These are phyloP conservation scores for Trichophyton benhamiae DNA, from an alignment of 2,329 filamentous ascomycete genomes.

Conservation along the genomic window DNA sequence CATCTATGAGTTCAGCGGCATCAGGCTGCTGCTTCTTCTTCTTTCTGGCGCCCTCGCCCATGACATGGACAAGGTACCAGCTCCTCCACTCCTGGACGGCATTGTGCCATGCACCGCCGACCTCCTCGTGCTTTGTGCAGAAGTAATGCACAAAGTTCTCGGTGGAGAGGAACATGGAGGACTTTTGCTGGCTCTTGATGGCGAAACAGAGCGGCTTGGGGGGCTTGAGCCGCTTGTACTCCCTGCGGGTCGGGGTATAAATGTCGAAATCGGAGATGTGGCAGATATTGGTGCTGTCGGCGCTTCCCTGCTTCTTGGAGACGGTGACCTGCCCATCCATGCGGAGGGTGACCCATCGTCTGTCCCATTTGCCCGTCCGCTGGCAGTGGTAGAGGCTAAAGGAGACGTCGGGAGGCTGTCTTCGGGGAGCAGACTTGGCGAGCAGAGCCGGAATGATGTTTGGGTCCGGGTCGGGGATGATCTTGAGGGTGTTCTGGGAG, in stretches of 20 bases:
- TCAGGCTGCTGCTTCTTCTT: conserved; percentile 17
- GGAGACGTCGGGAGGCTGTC: conserved; percentile 53
- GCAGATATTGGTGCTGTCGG: conserved; percentile 59
- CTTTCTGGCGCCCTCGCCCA: conserved; percentile 43
- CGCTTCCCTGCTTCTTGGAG: conserved; percentile 55
- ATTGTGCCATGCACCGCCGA: conserved; percentile 58
- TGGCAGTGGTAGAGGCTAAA: conserved; percentile 71
- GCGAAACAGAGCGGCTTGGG: conserved; percentile 79
- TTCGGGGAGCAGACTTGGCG: conserved; percentile 48
- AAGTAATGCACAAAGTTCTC: conserved; percentile 91
- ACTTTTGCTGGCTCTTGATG: conserved; percentile 85
- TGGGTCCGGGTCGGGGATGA: conserved; percentile 43
- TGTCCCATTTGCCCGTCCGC: conserved; percentile 74
- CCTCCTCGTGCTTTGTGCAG: conserved; percentile 57
- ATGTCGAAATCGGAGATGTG: conserved; percentile 89
- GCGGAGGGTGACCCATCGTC: conserved; percentile 64
- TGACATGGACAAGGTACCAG: conserved; percentile 73
- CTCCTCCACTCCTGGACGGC: conserved; percentile 72
- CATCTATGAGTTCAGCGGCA: conserved; percentile 13
- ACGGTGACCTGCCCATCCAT: conserved; percentile 58
- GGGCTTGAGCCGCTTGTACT: conserved; percentile 60
- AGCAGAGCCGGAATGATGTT: conserved; percentile 51
- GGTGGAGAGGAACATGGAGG: conserved; percentile 65
- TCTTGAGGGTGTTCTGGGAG: conserved; percentile 60
- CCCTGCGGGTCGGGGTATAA: conserved; percentile 61